Evolutionary conservation across 2,329 filamentous ascomycete genomes (phyloP).

Genomic region (Monosporascus cannonballus): DNA sequence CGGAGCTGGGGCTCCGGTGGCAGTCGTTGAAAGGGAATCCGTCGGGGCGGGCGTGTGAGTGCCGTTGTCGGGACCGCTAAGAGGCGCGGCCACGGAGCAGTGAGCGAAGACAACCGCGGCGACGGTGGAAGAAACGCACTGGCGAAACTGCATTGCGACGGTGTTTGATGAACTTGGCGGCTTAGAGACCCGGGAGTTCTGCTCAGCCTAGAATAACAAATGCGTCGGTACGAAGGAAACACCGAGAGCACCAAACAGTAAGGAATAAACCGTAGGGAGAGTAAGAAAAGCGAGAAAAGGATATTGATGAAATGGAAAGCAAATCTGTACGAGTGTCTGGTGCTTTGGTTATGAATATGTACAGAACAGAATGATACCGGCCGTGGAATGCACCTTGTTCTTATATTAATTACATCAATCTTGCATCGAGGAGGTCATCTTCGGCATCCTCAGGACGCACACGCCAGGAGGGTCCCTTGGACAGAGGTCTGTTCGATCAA

Average conservation of each 20-base stretch:
- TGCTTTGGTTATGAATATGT: constrained; percentile 2
- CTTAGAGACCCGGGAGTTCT: not conserved
- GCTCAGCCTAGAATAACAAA: not conserved
- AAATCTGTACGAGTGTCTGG: constrained; percentile 1
- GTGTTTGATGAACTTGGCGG: constrained; percentile 4
- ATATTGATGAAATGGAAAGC: constrained; percentile 6
- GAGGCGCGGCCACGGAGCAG: constrained; percentile 24
- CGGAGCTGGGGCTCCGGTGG: constrained; percentile 5
- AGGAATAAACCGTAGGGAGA: constrained; percentile 6
- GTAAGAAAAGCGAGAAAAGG: constrained; percentile 4
- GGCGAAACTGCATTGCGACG: constrained; percentile 24
- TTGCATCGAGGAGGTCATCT: not conserved
- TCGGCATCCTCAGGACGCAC: not conserved
- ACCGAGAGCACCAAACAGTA: constrained; percentile 6
- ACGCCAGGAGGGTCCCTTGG: too few relatives aligned
- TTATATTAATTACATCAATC: constrained; percentile 9
- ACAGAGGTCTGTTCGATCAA: too few relatives aligned
- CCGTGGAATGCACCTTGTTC: constrained; percentile 2
- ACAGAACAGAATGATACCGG: not conserved
- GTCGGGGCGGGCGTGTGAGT: not conserved
- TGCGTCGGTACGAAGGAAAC: not conserved
- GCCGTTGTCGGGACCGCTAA: constrained; percentile 7
- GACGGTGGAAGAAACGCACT: constrained; percentile 22
- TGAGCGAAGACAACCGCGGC: constrained; percentile 34
- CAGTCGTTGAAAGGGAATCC: constrained; percentile 1